Evolutionary conservation across 495 filamentous ascomycete genomes (phyloP), one percentile per base, ranked within the genome.

Genomic region (Daldinia caldariorum): DNA sequence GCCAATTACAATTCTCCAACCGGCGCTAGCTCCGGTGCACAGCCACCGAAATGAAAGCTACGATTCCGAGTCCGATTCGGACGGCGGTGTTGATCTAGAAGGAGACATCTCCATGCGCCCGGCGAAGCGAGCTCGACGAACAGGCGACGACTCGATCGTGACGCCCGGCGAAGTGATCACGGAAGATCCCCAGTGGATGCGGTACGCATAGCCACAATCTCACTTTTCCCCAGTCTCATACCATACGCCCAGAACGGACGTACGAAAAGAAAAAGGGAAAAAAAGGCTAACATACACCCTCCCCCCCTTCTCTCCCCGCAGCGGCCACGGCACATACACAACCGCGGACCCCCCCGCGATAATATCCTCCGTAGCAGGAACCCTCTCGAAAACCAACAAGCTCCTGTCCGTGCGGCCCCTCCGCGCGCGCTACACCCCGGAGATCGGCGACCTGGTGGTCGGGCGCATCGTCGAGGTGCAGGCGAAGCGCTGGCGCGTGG

Each of bases 161-260:
- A 97, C 94, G 6, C 95, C 95, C 7, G 95, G 95, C 65, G 92
- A 97, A 78, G 81, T 88, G 49, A 90, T 99, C 47, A 97, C 95
- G 22, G 83, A 87, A 71, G 93, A 97, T 79, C 90, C 94, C 6
- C 94, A 98, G 84, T 98, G 94, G 94, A 99, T 99, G 93, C 88
- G 93, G 88, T 92, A 79, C 34, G 6, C 9, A 58, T 83, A 79
- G 3, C 16, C 73, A 63, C 35, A 63, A n/a, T n/a, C n/a, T n/a
- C n/a, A n/a, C n/a, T n/a, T n/a, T 64, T 39, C 9, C 32, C 20
- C 10, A 35, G 7, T 31, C n/a, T 13, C 43, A 56, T 34, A 43
- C 5, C 5, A 20, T 16, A 50, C 10, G 35, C 2, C n/a, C 16
- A 43, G 39, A 16, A 18, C 39, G 18, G 6, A 3, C 37, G 3